Base-by-base conservation (phyloP, 345 rosid species). In the Brassica nigra region DNA sequence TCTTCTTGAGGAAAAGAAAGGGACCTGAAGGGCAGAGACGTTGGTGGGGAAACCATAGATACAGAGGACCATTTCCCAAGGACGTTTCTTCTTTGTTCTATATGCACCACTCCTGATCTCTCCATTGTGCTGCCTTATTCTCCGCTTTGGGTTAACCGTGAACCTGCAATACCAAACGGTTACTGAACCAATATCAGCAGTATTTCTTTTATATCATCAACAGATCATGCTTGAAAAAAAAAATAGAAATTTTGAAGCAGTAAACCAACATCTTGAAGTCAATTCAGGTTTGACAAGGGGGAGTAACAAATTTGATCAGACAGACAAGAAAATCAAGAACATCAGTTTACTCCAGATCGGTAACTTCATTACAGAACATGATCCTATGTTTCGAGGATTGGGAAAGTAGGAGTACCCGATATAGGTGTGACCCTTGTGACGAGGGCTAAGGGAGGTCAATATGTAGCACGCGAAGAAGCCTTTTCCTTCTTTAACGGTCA, bases 11-110 rank as follows among this genome's bases (percentile, higher is more conserved):
- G 57, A 70, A 64, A 10, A 14, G 12, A 30, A 20, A 47, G 58
- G 33, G 6, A 95, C 99, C 97, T 95, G 97, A 73, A 95, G 98
- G 78, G 99, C 97, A 68, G 96, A 87, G 37, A 91, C 87, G 66
- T 91, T 87, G 36, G 91, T 81, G 2, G 97, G 98, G 87, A 95
- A 95, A 57, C 99, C 97, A 81, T 86, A 86, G 76, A 95, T 83
- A 85, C 97, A 91, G 8, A 92, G 73, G 70, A 92, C 90, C 99
- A 95, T 91, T 70, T 91, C 98, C 99, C 98, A 95, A 2, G 99
- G 99, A 28, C 99, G 91, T 69, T 81, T 84, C 1, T 36, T 83
- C 93, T 90, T 95, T 2, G 99, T 95, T 86, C 97, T 87, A 70
- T 68, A 84, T 0, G 99, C 98, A 27, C 99, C 99, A 44, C 93